phyloP scores from a whole-genome alignment of 345 rosid species.

The Dipteronia dyeriana region DNA sequence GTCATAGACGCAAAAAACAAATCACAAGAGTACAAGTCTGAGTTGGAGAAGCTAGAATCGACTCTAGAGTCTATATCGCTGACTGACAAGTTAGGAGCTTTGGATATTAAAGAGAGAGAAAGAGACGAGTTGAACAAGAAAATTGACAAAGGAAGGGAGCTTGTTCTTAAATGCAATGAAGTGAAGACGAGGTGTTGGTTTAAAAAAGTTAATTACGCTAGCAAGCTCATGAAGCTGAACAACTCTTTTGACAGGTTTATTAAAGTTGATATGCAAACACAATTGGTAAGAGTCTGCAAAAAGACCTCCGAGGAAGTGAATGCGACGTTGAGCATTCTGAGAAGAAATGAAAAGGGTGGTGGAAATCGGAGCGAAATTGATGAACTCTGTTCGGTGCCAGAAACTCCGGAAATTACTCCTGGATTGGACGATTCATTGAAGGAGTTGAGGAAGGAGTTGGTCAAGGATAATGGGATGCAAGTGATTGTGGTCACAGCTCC shows the following conservation, averaged over 20 bases:
- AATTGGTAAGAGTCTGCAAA: conserved; percentile 23
- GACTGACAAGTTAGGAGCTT: no score
- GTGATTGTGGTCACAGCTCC: conserved; percentile 49
- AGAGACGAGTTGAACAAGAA: neutral
- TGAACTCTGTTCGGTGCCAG: conserved; percentile 34
- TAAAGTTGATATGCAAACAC: conserved; percentile 21
- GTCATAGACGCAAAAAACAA: conserved; percentile 10
- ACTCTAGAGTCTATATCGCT: conserved; percentile 20
- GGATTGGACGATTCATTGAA: conserved; percentile 44
- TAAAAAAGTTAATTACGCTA: neutral
- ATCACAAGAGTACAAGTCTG: conserved; percentile 17
- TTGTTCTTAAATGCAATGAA: conserved; percentile 9
- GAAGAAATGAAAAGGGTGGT: conserved; percentile 8
- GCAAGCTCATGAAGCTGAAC: conserved; percentile 29
- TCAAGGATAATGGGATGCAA: conserved; percentile 12
- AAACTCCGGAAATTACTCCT: conserved; percentile 23
- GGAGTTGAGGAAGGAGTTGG: conserved; percentile 45
- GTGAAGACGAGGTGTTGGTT: no score
- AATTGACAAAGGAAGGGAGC: conserved; percentile 13
- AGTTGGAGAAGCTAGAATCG: conserved; percentile 18
- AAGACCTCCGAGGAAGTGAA: neutral
- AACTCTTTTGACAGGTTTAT: conserved; percentile 15
- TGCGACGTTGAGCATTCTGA: neutral
- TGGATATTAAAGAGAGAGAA: conserved; percentile 20
- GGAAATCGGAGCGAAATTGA: neutral